A percentile compares a stretch with the other conserved stretches of the same genome.
These are phyloP conservation scores for Pestalotiopsis sp. DNA, from an alignment of 2,329 filamentous ascomycete genomes.

Conservation along the genomic window DNA sequence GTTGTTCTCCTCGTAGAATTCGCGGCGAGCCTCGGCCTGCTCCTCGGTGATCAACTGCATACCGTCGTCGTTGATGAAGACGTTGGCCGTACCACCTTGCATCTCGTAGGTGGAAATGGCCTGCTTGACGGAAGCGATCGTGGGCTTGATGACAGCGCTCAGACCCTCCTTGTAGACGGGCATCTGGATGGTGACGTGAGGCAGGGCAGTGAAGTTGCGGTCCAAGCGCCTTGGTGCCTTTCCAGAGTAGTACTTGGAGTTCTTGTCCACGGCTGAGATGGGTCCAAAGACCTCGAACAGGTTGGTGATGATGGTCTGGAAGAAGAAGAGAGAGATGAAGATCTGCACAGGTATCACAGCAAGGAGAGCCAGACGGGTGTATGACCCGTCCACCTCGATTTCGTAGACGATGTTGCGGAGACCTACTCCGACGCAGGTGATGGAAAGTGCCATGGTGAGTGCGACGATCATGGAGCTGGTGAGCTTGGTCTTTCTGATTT, in stretches of 20 bases:
- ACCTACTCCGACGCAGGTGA: slow-evolving; percentile 58
- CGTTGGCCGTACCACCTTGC: slow-evolving; percentile 68
- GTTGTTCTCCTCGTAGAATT: slow-evolving; percentile 60
- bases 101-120: slow-evolving; percentile 63
- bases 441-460: slow-evolving; percentile 53
- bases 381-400: slow-evolving; percentile 54
- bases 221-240: slow-evolving; percentile 38
- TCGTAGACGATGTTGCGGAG: slow-evolving; percentile 59
- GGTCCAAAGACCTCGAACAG: slow-evolving; percentile 55
- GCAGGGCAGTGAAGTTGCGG: slow-evolving; percentile 43
- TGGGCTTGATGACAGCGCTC: slow-evolving; percentile 54
- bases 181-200: slow-evolving; percentile 52
- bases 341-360: slow-evolving; percentile 55
- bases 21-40: slow-evolving; percentile 49
- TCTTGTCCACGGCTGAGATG: slow-evolving; percentile 45
- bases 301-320: slow-evolving; percentile 51
- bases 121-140: slow-evolving; percentile 56
- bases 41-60: slow-evolving; percentile 62
- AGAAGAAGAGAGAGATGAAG: slow-evolving; percentile 58
- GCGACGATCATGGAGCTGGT: slow-evolving; percentile 57
- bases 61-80: slow-evolving; percentile 71
- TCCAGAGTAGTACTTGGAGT: slow-evolving; percentile 50
- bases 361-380: slow-evolving; percentile 56
- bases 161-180: slow-evolving; percentile 54
- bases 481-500: slow-evolving; percentile 53